Conservation (phyloP, 2,329 filamentous ascomycete species). For the Paradendryphiella salina region DNA sequence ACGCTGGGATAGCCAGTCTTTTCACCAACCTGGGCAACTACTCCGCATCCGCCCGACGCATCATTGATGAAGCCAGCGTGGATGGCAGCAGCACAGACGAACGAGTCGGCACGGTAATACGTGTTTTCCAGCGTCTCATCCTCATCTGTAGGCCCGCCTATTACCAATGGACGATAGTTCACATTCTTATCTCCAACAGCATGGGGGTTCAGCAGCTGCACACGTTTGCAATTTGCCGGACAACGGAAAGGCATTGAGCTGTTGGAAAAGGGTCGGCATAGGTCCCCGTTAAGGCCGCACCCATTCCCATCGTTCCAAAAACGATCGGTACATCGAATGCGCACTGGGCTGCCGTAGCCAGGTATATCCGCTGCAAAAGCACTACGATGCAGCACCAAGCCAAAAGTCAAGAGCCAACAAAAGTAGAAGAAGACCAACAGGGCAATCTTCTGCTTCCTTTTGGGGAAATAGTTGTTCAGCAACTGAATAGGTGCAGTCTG, state of each 20-base stretch:
- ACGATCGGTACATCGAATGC: slow-evolving; percentile 67
- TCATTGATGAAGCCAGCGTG: slow-evolving; percentile 79
- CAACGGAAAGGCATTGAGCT: slow-evolving; percentile 74
- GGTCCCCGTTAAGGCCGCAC: slow-evolving; percentile 74
- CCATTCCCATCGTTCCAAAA: slow-evolving; percentile 71
- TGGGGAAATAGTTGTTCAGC: slow-evolving; percentile 65
- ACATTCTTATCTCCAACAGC: slow-evolving; percentile 71
- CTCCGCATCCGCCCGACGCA: slow-evolving; percentile 76
- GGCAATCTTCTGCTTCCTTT: slow-evolving; percentile 60
- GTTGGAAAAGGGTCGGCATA: slow-evolving; percentile 74
- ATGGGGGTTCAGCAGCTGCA: slow-evolving; percentile 69
- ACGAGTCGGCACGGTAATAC: slow-evolving; percentile 85
- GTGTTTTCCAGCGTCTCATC: slow-evolving; percentile 51
- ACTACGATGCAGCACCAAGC: slow-evolving; percentile 68
- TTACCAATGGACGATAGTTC: slow-evolving; percentile 58
- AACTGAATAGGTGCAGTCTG: slow-evolving; percentile 69
- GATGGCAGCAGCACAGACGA: slow-evolving; percentile 81
- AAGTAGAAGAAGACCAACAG: slow-evolving; percentile 64
- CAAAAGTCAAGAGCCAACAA: slow-evolving; percentile 71
- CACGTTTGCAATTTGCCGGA: slow-evolving; percentile 69
- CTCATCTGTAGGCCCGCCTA: slow-evolving; percentile 56
- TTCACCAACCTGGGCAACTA: slow-evolving; percentile 73
- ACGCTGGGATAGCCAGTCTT: slow-evolving; percentile 65
- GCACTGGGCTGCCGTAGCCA: slow-evolving; percentile 67
- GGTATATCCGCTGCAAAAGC: slow-evolving; percentile 63